Evolutionary conservation across 257 asterid species (phyloP).

Genomic region (Nicotiana otophora): DNA sequence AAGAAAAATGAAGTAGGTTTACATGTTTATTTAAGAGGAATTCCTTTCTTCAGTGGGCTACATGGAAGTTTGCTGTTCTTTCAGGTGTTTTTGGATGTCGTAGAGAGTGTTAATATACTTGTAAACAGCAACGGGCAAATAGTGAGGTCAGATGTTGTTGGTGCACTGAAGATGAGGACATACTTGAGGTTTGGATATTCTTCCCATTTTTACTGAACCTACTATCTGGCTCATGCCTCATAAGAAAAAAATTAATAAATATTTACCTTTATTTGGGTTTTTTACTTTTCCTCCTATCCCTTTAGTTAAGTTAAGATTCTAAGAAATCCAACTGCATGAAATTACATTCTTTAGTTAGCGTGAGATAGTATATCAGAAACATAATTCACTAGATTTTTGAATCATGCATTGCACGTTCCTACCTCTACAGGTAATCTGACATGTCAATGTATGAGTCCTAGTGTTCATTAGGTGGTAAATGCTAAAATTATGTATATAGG

Average conservation of each 20-base stretch:
- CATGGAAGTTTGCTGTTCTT: constrained; percentile 21
- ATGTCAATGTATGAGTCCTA: too few relatives aligned
- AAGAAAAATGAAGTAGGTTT: constrained; percentile 86
- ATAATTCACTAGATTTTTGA: neutral
- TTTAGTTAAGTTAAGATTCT: neutral
- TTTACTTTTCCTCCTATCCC: neutral
- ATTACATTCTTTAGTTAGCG: neutral
- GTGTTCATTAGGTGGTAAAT: too few relatives aligned
- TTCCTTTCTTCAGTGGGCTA: constrained; percentile 13
- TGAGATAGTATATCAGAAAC: neutral
- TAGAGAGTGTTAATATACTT: constrained; percentile 97
- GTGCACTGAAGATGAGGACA: constrained; percentile 97
- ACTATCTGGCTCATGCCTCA: neutral
- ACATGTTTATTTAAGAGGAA: constrained; percentile 1
- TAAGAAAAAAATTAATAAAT: neutral
- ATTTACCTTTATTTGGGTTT: neutral
- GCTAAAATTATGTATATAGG: neutral
- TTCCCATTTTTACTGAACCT: neutral
- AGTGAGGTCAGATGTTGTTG: constrained; percentile 93
- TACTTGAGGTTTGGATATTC: constrained; percentile 62
- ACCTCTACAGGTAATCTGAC: too few relatives aligned
- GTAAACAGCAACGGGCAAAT: constrained; percentile 98
- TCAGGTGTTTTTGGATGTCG: constrained; percentile 98
- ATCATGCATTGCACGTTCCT: neutral
- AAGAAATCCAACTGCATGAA: neutral